Conservation (phyloP, 495 filamentous ascomycete genomes). For the Cenococcum geophilum region DNA sequence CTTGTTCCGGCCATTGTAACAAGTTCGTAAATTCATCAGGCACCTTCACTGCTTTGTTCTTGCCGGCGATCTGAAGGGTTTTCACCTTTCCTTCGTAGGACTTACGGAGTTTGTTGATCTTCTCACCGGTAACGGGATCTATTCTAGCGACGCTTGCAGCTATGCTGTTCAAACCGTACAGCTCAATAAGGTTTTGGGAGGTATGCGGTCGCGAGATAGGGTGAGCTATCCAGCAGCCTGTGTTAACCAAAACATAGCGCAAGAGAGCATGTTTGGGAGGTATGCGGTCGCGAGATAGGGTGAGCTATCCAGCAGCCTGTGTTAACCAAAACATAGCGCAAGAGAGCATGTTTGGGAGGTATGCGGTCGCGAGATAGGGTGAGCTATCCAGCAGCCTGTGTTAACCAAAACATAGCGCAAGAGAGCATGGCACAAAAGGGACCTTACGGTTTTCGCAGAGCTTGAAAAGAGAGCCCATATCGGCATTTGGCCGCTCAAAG, state of each 20-base stretch:
- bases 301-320: constrained; percentile 38
- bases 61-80: constrained; percentile 54
- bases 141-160: constrained; percentile 59
- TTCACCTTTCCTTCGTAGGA: constrained; percentile 69
- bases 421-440: constrained; percentile 24
- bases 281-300: constrained; percentile 46
- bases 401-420: constrained; percentile 26
- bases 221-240: constrained; percentile 38
- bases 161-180: constrained; percentile 56
- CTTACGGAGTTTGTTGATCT: constrained; percentile 68
- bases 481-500: constrained; percentile 17
- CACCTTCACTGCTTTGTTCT: constrained; percentile 52
- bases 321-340: no score
- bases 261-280: no score
- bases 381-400: constrained; percentile 37
- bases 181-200: constrained; percentile 55
- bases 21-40: constrained; percentile 22
- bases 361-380: constrained; percentile 46
- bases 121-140: constrained; percentile 60
- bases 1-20: constrained; percentile 54
- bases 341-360: constrained; percentile 53
- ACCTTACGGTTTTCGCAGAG: constrained; percentile 39
- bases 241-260: no score
- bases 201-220: constrained; percentile 48
- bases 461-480: constrained; percentile 35